Evolutionary conservation across 2,329 filamentous ascomycete genomes (phyloP), one percentile per base, ranked within the genome.

Genomic region (Aureobasidium lini): DNA sequence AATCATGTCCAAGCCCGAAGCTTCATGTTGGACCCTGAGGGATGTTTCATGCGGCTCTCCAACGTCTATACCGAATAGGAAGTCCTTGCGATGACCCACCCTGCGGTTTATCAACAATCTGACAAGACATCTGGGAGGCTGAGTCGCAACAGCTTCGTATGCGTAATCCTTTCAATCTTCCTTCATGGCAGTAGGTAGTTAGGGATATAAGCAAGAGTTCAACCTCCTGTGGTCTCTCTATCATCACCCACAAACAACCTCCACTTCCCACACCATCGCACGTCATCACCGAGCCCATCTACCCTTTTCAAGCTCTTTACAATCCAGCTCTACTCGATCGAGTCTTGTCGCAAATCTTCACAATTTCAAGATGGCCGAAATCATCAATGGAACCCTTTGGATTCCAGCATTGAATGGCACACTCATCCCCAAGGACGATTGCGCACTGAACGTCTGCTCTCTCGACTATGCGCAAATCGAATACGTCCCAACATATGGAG

Each of bases 401-500:
- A 9, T 56, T 5, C 58, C 58, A 11, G 31, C 49, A 2, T 34
- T 60, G 13, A 60, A 60, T 28, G 58, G 59, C 47, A 54, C 48
- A 9, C 34, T 60, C 16, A 56, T 62, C 36, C 4, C 31, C 10
- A 3, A 10, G 5, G 15, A 60, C 23, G 29, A 18, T 9, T 71
- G 69, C 61, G 67, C 64, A 1, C 59, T 68, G 15, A 62, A 66
- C 8, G 68, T 66, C 6, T 71, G 69, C 63, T 67, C 68, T 28
- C 59, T 70, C 13, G 66, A 65, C 15, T 68, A 70, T 31, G 65
- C 65, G 0, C 74, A 77, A 15, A 81, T 83, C 63, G 76, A 79
- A 29, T 85, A 84, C 68, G 73, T 77, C 36, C 82, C 82, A 0
- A 75, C 70, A 39, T 68, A 81, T 0, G 73, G 71, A 4, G 80